Evolutionary conservation across 2,329 filamentous ascomycete genomes (phyloP), one percentile per base, ranked within the genome.

Genomic region (Penicillium digitatum): DNA sequence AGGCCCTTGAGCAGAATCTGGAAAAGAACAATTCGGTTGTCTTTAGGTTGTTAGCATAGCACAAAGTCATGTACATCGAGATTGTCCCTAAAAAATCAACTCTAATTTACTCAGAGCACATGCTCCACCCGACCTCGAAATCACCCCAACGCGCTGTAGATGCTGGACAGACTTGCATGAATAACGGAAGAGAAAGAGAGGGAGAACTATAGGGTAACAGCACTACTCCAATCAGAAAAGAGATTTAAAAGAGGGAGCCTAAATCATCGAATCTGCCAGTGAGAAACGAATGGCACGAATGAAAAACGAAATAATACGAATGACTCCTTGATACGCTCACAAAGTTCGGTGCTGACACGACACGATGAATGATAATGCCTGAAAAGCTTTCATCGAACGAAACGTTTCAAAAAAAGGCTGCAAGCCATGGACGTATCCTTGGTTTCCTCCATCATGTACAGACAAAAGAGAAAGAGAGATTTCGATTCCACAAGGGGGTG

Each of bases 371-470:
- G 54, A 56, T 32, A 43, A 48, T 53, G 44, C 38, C 32, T 40
- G 45, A 35, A 32, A 54, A 18, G 27, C 42, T 18, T 34, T 32
- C 48, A 29, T 52, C 22, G 35, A 52, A 52, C 20, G 42, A 52
- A 35, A 47, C 31, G 20, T 22, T 45, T 38, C 9, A 52, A 37
- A 37, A 24, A 48, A 31, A 40, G 48, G 43, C 50, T 48, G 16
- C 44, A 43, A 60, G 64, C 63, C 62, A 62, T 66, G 62, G 62
- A 54, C 47, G 54, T 56, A 49, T 57, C 52, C 56, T 56, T 56
- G 55, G 48, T 57, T 66, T 65, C 62, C 63, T 62, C 57, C 59
- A 63, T 57, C 60, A 69, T 68, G 62, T 66, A 65, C 68, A 67
- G 57, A 56, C 52, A 59, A 63, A 60, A 58, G 49, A 55, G 54